These are phyloP conservation scores for Onygenales sp. DNA, from an alignment of 2,329 filamentous ascomycete species.

Conservation along the genomic window DNA sequence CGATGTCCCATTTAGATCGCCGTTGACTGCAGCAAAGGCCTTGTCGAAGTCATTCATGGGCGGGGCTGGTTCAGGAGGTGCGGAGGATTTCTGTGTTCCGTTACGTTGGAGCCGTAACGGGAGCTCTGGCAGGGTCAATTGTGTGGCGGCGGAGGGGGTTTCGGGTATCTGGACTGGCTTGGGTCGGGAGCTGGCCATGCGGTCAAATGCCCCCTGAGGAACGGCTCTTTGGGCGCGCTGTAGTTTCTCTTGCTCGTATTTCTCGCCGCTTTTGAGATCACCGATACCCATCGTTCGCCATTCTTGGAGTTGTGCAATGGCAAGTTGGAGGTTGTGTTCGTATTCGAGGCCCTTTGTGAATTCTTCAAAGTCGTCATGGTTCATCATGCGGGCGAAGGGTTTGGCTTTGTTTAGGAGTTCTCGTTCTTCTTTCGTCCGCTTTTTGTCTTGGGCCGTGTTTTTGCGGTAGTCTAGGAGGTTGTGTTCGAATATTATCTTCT, in stretches of 20 bases:
- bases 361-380: conserved; percentile 76
- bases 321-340: conserved; percentile 82
- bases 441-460: conserved; percentile 84
- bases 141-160: conserved; percentile 62
- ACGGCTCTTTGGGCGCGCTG: conserved; percentile 55
- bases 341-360: conserved; percentile 79
- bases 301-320: conserved; percentile 83
- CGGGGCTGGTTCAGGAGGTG: conserved; percentile 23
- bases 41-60: conserved; percentile 45
- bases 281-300: conserved; percentile 81
- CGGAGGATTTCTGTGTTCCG: conserved; percentile 19
- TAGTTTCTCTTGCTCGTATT: conserved; percentile 84
- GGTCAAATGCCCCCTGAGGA: conserved; percentile 74
- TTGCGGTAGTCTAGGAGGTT: conserved; percentile 87
- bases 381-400: conserved; percentile 95
- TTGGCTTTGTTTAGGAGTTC: conserved; percentile 90
- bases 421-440: conserved; percentile 86
- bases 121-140: conserved; percentile 70
- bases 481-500: conserved; percentile 95
- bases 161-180: conserved; percentile 62
- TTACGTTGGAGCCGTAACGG: conserved; percentile 50
- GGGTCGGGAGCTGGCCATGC: conserved; percentile 65
- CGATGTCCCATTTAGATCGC: conserved; percentile 35
- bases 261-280: conserved; percentile 76
- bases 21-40: conserved; percentile 40